Base-by-base conservation (phyloP, 306 rosid genomes). In the Dalbergia cochinchinensis region DNA sequence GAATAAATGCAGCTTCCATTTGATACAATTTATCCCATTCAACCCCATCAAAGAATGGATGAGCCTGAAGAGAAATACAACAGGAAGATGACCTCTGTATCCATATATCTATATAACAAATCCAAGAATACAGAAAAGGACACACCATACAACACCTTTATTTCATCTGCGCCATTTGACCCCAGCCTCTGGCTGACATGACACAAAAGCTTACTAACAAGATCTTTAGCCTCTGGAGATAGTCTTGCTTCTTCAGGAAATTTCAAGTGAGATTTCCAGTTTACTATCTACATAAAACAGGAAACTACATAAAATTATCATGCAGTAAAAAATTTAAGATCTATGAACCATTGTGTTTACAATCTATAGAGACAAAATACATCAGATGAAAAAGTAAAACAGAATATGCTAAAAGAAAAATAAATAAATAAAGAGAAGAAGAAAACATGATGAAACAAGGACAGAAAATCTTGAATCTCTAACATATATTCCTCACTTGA, bases 131-230 rank as follows among this genome's bases (percentile, higher is more conserved):
- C 82, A 85, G 91, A 87, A 85, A 79, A 85, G 82, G 74, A 87
- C 94, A 92, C 91, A 89, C 86, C 92, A 83, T 80, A 92, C 94
- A 86, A 84, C 96, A 95, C 98, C 99, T 95, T 93, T 85, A 95
- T 95, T 89, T 95, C 98, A 82, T 53, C 61, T 50, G 97, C 89
- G 11, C 99, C 97, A 26, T 91, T 87, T 83, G 96, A 84, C 12
- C 99, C 99, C 65, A 95, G 80, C 77, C 99, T 91, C 68, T 91
- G 91, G 79, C 47, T 81, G 54, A 93, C 97, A 80, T 87, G 87
- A 74, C 99, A 93, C 88, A 95, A 80, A 76, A 93, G 97, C 65
- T 85, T 91, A 73, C 87, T 83, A 57, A 90, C 87, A 73, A 95
- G 88, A 91, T 90, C 97, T 86, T 82, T 91, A 69, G 98, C 96